Evolutionary conservation across 225 moss, liverwort and hornwort species (phyloP), one percentile per base, ranked within the genome.

Genomic region (Antitrichia curtipendula): DNA sequence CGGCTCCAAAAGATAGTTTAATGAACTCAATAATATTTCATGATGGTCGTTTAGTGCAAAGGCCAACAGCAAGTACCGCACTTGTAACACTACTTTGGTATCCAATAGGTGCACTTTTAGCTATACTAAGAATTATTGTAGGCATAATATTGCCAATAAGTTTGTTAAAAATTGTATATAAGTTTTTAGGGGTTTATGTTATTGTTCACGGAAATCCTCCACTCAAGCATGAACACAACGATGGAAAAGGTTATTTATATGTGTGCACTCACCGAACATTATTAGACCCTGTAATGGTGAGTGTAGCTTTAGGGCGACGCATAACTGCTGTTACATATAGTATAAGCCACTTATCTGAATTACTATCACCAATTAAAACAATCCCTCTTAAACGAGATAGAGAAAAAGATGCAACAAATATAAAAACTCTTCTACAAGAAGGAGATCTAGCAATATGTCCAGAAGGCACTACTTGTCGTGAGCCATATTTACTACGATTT

Each of bases 381-480:
- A 80, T 95, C 4, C 90, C 91, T 61, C 87, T 96, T 38, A 85
- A 79, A 47, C 82, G 94, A 78, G 91, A 94, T 78, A 88, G 91
- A 28, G 90, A 91, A 59, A 90, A 92, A 81, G 96, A 96, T 90
- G 95, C 94, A 31, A 10, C 85, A 54, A 91, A 92, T 59, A 95
- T 96, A 22, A 92, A 31, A 69, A 65, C 34, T 10, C 86, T 95
- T 5, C 81, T 96, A 62, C 84, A 92, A 75, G 94, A 92, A 80
- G 96, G 96, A 31, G 95, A 96, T 74, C 66, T 96, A 38, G 91
- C 86, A n/a, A 93, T 96, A 66, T 96, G 94, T 59, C 96, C 95
- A 9, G 95, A 96, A 90, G 96, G 96, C 38, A 96, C 96, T n/a
- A 96, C 95, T 27, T 96, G 95, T 84, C 89, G 95, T 19, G 95